These are phyloP conservation scores for Phytophthora parvispora DNA, from an alignment of 352 stramenopile species.

Conservation along the genomic window DNA sequence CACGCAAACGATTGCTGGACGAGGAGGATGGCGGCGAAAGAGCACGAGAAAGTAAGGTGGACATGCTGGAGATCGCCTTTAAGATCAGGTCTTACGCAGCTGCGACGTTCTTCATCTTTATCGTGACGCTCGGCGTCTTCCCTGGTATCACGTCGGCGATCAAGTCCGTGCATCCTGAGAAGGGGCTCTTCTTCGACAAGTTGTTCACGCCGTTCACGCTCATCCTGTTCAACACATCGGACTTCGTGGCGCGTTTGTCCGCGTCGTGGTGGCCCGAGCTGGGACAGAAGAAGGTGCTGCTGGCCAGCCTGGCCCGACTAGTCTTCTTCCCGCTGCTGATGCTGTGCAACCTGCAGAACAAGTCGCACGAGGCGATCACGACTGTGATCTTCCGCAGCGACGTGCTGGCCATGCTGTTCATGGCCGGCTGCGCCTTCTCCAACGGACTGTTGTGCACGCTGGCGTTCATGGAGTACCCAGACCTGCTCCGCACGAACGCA, in stretches of 20 bases:
- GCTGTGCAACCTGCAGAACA: constrained; percentile 84
- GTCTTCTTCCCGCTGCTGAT: constrained; percentile 77
- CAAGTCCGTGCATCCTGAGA: constrained; percentile 55
- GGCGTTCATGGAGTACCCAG: constrained; percentile 84
- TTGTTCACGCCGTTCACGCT: constrained; percentile 84
- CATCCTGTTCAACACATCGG: constrained; percentile 82
- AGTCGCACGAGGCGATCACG: constrained; percentile 71
- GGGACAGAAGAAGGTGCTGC: constrained; percentile 49
- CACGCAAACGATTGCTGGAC: constrained; percentile 32
- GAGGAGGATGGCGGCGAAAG: constrained; percentile 6
- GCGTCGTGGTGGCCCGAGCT: constrained; percentile 47
- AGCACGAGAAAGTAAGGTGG: constrained; percentile 31
- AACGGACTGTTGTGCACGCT: constrained; percentile 82
- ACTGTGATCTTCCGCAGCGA: constrained; percentile 83
- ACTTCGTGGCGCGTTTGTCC: constrained; percentile 73
- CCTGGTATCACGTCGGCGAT: constrained; percentile 82
- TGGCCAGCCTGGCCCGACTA: constrained; percentile 49
- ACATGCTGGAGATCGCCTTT: constrained; percentile 62
- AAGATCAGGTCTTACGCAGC: constrained; percentile 72
- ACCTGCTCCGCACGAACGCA: constrained; percentile 54
- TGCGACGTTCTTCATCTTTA: constrained; percentile 80
- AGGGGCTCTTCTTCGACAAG: constrained; percentile 62
- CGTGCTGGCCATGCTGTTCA: constrained; percentile 62
- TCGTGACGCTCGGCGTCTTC: constrained; percentile 83
- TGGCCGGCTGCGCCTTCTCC: constrained; percentile 68